Percentiles rank a stretch among this genome's conserved stretches.
Evolutionary conservation across 345 rosid genomes (phyloP).

Genomic region (Viola odorata): DNA sequence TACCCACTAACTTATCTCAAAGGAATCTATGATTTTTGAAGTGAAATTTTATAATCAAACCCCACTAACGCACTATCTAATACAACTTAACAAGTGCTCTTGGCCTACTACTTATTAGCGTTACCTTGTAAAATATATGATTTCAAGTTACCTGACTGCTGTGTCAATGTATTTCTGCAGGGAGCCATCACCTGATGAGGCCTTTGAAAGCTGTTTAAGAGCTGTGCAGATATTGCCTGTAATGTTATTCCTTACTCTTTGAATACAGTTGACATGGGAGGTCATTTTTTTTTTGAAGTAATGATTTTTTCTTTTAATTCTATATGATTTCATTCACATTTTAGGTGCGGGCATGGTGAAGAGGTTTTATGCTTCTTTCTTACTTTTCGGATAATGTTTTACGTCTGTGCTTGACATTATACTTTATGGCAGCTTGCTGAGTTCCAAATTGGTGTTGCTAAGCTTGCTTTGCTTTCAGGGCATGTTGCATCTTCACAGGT

Average conservation of each 20-base stretch:
- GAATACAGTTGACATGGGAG: neutral
- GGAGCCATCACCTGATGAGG: constrained; percentile 56
- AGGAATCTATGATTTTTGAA: too few relatives aligned
- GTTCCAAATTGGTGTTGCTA: constrained; percentile 86
- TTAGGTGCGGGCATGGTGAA: too few relatives aligned
- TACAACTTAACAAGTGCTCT: too few relatives aligned
- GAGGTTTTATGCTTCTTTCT: neutral
- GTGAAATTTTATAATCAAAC: too few relatives aligned
- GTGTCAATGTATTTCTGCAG: constrained; percentile 26
- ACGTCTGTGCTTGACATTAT: neutral
- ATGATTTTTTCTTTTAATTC: neutral
- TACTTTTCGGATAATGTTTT: neutral
- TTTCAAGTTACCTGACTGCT: too few relatives aligned
- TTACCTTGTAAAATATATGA: too few relatives aligned
- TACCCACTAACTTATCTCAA: neutral
- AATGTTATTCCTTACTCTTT: constrained; percentile 18
- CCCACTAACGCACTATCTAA: too few relatives aligned
- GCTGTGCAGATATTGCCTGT: constrained; percentile 89
- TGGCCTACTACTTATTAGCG: too few relatives aligned
- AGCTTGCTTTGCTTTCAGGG: constrained; percentile 66
- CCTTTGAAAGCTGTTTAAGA: constrained; percentile 87
- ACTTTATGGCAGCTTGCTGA: constrained; percentile 61
- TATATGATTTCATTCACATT: neutral
- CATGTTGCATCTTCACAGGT: constrained; percentile 81
- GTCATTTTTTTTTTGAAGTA: neutral